A percentile compares a stretch with the other conserved stretches of the same genome.
Evolutionary conservation across 305 asterid species (phyloP).

Genomic region (Rubia peregrina): DNA sequence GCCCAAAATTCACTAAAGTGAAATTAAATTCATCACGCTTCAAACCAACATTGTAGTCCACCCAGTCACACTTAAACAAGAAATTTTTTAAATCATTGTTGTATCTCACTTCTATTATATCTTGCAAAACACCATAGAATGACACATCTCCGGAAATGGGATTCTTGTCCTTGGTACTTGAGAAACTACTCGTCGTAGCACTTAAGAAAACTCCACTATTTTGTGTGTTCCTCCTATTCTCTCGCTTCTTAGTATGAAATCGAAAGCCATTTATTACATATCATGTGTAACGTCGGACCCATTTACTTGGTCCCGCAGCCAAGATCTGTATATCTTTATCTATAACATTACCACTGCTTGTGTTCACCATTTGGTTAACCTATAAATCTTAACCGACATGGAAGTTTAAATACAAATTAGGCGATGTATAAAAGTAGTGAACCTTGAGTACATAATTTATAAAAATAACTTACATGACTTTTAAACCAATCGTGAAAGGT

Average conservation of each 20-base stretch:
- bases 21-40: neutral
- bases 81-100: neutral
- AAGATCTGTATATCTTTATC: neutral
- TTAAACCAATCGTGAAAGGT: no score
- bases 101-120: neutral
- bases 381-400: neutral
- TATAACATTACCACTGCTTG: neutral
- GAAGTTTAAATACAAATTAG: no score
- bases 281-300: neutral
- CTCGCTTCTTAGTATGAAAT: neutral
- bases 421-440: no score
- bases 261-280: slow-evolving; percentile 5
- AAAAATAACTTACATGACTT: neutral
- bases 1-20: neutral
- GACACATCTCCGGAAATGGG: neutral
- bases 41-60: neutral
- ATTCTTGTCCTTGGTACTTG: slow-evolving; percentile 4
- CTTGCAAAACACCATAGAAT: neutral
- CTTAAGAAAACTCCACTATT: neutral
- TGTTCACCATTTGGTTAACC: neutral
- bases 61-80: neutral
- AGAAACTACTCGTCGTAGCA: neutral
- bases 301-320: neutral
- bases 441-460: no score
- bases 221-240: neutral